A percentile compares a stretch with the other conserved stretches of the same genome.
phyloP scores from a whole-genome alignment of 1,139 yeast species.

The Saccharomyces hybrid region DNA sequence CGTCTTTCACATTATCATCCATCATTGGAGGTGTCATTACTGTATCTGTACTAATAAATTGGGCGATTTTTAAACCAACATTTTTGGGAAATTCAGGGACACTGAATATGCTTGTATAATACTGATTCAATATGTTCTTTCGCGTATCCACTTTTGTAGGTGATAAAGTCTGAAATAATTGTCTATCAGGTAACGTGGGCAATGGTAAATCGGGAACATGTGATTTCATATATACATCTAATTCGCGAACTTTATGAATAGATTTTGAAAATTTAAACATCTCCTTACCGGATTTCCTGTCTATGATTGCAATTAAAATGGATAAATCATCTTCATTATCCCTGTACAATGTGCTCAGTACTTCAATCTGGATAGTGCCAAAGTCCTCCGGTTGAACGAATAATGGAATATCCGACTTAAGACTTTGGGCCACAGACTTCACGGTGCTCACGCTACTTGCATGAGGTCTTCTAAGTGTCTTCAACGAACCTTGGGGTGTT shows the following conservation, averaged over 20 bases:
- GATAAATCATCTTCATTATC: constrained; percentile 45
- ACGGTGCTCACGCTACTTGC: constrained; percentile 9
- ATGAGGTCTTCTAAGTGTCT: constrained; percentile 7
- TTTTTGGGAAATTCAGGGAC: constrained; percentile 54
- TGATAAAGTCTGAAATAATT: constrained; percentile 46
- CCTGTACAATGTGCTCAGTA: constrained; percentile 49
- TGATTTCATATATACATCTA: constrained; percentile 50
- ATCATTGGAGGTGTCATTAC: constrained; percentile 54
- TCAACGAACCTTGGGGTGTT: background rate
- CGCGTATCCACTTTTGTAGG: constrained; percentile 64
- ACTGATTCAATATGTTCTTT: constrained; percentile 47
- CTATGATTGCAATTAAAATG: constrained; percentile 54
- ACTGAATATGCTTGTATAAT: constrained; percentile 51
- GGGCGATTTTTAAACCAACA: constrained; percentile 48
- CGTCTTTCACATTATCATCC: constrained; percentile 50
- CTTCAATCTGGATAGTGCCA: constrained; percentile 50
- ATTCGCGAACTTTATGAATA: constrained; percentile 43
- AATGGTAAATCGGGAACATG: constrained; percentile 49
- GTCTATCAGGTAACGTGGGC: constrained; percentile 58
- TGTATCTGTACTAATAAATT: constrained; percentile 61
- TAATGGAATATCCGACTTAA: constrained; percentile 34
- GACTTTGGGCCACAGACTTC: constrained; percentile 10
- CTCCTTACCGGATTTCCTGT: constrained; percentile 51
- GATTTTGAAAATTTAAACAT: constrained; percentile 68
- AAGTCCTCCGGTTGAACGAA: constrained; percentile 63